Evolutionary conservation across 306 rosid species (phyloP), one percentile per base, ranked within the genome.

Genomic region (Fragaria vesca): DNA sequence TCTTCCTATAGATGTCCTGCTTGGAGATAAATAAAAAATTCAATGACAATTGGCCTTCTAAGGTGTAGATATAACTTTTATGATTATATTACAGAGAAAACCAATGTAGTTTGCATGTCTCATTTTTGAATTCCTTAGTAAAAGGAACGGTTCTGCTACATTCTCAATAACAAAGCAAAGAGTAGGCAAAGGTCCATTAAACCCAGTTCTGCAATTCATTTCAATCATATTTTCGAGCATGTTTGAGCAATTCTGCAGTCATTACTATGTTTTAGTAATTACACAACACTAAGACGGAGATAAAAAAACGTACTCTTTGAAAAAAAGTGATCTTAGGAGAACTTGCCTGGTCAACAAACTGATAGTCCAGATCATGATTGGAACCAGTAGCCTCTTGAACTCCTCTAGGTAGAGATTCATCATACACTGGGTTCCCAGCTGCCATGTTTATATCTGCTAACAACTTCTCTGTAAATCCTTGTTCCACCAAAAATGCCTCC

Each of bases 401-500:
- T 75, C 91, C 88, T 85, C 89, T 88, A 36, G 83, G 73, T 80
- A 86, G 50, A 69, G 89, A 81, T 80, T 88, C 96, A 84, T 90
- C 94, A 74, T 69, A 88, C 75, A 77, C 84, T 78, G 85, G 79
- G 84, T 82, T 92, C 40, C 91, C 89, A 72, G 94, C 98, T 42
- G 99, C 99, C 87, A 90, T 80, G 80, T 90, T 93, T 86, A 96
- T 96, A 85, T 96, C 99, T 17, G 90, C 89, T 43, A 87, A 80
- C 91, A 96, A 83, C 89, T 89, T 96, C 93, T 96, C 99, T 0
- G 91, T 89, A 86, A 84, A 93, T 28, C 99, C 99, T 80, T 86
- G 89, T 69, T 96, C 99, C 46, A 95, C 98, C 89, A 96, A 85
- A 86, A 93, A 90, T 34, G 96, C 99, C 83, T 96, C 99, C 86